phyloP scores from a whole-genome alignment of 768 basidiomycete genomes.

The Russula olivacea region DNA sequence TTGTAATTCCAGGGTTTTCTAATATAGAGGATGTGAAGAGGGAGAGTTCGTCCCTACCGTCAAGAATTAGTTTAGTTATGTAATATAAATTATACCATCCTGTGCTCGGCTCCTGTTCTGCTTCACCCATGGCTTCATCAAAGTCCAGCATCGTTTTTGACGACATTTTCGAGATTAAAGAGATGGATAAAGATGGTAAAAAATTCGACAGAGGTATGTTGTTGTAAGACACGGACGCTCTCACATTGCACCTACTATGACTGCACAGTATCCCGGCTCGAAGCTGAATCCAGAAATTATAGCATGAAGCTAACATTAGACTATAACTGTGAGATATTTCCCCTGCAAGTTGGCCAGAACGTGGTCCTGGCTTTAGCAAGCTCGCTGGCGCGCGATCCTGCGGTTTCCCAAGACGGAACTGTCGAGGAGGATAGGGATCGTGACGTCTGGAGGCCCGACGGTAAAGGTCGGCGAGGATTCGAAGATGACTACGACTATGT shows the following conservation, averaged over 20 bases:
- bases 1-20: constrained; percentile 60
- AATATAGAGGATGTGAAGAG: constrained; percentile 29
- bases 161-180: constrained; percentile 84
- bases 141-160: constrained; percentile 83
- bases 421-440: constrained; percentile 67
- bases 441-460: constrained; percentile 80
- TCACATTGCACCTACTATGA: constrained; percentile 1
- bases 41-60: too few species aligned
- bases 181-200: constrained; percentile 87
- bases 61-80: too few species aligned
- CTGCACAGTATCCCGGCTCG: constrained; percentile 76
- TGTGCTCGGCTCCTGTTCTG: too few species aligned
- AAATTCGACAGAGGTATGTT: constrained; percentile 93
- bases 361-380: constrained; percentile 86
- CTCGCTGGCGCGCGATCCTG: constrained; percentile 58
- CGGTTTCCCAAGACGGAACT: constrained; percentile 44
- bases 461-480: constrained; percentile 70
- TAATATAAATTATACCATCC: too few species aligned
- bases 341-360: constrained; percentile 57
- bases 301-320: constrained; percentile 92
- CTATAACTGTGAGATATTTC: constrained; percentile 89
- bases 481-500: constrained; percentile 99
- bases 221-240: constrained; percentile 27
- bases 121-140: constrained; percentile 18
- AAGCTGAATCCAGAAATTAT: constrained; percentile 84